Evolutionary conservation across 768 basidiomycete genomes (phyloP).

Genomic region (Mycena kentingensis): DNA sequence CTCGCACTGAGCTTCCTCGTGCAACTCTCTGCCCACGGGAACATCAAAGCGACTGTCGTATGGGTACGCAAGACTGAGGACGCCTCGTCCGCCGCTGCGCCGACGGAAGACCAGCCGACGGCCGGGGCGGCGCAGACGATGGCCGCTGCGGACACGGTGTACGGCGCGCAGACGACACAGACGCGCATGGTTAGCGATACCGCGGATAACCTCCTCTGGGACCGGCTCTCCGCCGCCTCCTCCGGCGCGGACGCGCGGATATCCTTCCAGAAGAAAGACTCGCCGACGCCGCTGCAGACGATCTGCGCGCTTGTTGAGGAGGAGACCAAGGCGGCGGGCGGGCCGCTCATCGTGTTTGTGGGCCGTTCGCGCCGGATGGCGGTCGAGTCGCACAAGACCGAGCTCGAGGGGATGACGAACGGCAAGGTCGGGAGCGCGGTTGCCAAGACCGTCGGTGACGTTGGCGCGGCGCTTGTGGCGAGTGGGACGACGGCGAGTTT

Average conservation of each 20-base stretch:
- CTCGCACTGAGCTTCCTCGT: constrained; percentile 79
- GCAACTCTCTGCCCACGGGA: constrained; percentile 67
- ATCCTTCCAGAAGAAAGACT: constrained; percentile 53
- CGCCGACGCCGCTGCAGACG: constrained; percentile 57
- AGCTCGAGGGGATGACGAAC: constrained; percentile 53
- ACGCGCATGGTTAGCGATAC: constrained; percentile 74
- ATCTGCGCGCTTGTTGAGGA: constrained; percentile 48
- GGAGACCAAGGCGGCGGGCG: constrained; percentile 33
- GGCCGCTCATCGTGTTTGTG: constrained; percentile 59
- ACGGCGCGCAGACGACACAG: constrained; percentile 64
- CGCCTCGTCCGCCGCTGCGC: constrained; percentile 26
- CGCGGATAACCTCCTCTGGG: constrained; percentile 82
- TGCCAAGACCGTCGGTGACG: constrained; percentile 74
- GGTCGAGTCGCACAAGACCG: constrained; percentile 56
- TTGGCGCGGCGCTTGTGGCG: constrained; percentile 68
- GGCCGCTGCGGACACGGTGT: constrained; percentile 69
- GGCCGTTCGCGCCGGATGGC: constrained; percentile 79
- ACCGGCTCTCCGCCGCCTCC: constrained; percentile 47
- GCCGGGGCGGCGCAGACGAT: constrained; percentile 38
- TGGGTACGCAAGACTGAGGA: constrained; percentile 54
- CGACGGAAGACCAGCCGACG: too few species aligned
- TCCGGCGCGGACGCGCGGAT: constrained; percentile 61
- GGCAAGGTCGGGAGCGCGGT: constrained; percentile 57
- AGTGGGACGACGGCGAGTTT: constrained; percentile 51
- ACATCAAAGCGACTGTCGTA: constrained; percentile 73